Percentiles rank a stretch among this genome's conserved stretches.
Conservation (phyloP, 306 rosid genomes). For the Gillenia trifoliata region DNA sequence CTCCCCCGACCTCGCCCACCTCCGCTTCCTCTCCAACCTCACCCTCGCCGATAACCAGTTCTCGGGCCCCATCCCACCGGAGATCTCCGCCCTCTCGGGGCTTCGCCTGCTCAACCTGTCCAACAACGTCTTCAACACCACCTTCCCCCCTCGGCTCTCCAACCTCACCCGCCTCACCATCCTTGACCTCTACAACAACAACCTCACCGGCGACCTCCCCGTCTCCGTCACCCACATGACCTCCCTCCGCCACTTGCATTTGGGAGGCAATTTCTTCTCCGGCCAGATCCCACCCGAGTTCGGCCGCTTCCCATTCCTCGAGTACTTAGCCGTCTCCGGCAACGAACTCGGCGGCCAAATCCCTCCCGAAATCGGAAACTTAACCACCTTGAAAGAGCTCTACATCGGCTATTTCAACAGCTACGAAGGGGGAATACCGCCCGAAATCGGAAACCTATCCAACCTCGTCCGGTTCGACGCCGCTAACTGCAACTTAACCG, state of each 20-base stretch:
- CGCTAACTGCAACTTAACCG: conserved; percentile 68
- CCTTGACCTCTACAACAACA: conserved; percentile 82
- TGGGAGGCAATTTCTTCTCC: conserved; percentile 74
- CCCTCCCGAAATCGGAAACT: conserved; percentile 78
- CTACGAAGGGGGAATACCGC: conserved; percentile 65
- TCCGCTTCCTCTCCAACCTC: conserved; percentile 52
- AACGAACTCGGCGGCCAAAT: conserved; percentile 64
- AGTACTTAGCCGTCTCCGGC: conserved; percentile 84
- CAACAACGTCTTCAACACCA: conserved; percentile 63
- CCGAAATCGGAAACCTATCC: conserved; percentile 73
- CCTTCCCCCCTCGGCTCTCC: conserved; percentile 58
- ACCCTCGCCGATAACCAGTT: conserved; percentile 49
- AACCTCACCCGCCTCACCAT: conserved; percentile 46
- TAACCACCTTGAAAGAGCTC: conserved; percentile 63
- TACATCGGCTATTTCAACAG: conserved; percentile 74
- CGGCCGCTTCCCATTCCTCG: conserved; percentile 47
- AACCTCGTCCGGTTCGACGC: conserved; percentile 74
- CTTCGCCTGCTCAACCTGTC: conserved; percentile 72
- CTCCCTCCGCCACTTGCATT: conserved; percentile 73
- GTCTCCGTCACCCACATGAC: conserved; percentile 40
- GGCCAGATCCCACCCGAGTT: conserved; percentile 80
- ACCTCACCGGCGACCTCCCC: conserved; percentile 74
- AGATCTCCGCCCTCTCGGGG: conserved; percentile 45
- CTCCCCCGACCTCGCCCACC: conserved; percentile 44
- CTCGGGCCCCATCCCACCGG: conserved; percentile 61